phyloP scores from a whole-genome alignment of 345 rosid genomes.

The Alliaria petiolata region DNA sequence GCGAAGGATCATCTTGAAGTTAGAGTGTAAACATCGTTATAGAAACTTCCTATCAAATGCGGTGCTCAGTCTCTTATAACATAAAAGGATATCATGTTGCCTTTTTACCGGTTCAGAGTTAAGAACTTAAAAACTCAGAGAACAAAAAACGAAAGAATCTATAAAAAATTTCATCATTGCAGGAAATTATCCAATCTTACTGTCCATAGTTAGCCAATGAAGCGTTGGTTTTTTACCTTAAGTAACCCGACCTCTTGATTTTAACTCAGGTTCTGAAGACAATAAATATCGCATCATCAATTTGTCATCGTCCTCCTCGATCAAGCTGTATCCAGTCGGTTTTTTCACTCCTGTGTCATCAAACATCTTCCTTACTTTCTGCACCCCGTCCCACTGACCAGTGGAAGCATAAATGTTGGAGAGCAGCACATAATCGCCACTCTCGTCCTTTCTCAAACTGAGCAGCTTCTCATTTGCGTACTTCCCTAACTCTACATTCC shows the following conservation, averaged over 20 bases:
- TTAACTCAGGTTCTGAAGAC: constrained; percentile 27
- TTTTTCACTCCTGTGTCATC: constrained; percentile 55
- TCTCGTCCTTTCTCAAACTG: constrained; percentile 42
- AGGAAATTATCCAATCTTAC: background rate
- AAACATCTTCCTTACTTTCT: constrained; percentile 60
- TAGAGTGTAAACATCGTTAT: too few relatives aligned
- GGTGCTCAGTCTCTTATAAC: background rate
- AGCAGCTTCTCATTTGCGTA: constrained; percentile 52
- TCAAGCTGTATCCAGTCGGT: constrained; percentile 47
- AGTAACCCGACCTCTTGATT: constrained; percentile 16
- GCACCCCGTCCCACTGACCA: constrained; percentile 60
- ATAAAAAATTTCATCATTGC: background rate
- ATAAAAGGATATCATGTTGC: background rate
- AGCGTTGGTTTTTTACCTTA: background rate
- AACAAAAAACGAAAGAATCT: background rate
- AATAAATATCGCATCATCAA: constrained; percentile 37
- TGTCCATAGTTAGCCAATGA: background rate
- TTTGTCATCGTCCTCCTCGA: constrained; percentile 43
- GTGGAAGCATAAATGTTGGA: constrained; percentile 61
- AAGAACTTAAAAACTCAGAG: background rate
- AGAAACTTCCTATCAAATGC: background rate
- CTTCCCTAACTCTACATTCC: constrained; percentile 53
- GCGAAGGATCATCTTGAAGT: background rate
- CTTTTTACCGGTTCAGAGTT: background rate
- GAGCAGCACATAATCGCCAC: constrained; percentile 66